Conservation (phyloP, 768 basidiomycete genomes). For the Suillus spraguei region DNA sequence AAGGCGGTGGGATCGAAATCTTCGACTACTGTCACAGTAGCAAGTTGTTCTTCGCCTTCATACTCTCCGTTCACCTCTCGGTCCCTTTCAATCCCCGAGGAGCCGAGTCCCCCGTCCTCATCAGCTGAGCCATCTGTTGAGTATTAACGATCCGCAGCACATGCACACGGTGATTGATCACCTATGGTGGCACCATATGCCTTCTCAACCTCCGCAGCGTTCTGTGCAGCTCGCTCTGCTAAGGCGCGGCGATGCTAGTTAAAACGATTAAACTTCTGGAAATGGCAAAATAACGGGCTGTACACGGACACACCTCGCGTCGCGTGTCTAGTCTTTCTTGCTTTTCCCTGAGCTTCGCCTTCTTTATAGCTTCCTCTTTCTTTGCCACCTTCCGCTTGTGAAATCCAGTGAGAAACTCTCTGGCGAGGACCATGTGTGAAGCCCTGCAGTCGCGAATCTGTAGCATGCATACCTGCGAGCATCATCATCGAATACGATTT, state of each 20-base stretch:
- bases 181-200: conserved; percentile 63
- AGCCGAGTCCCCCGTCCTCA: conserved; percentile 52
- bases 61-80: conserved; percentile 64
- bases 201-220: conserved; percentile 75
- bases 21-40: conserved; percentile 90
- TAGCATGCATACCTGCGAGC: conserved; percentile 63
- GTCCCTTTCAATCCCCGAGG: conserved; percentile 36
- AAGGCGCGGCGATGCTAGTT: conserved; percentile 75
- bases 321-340: conserved; percentile 73
- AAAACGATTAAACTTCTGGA: conserved; percentile 16
- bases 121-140: conserved; percentile 27
- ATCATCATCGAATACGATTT: conserved; percentile 85
- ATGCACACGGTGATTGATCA: conserved; percentile 26
- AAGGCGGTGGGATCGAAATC: conserved; percentile 80
- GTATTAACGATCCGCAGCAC: conserved; percentile 12
- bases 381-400: conserved; percentile 90
- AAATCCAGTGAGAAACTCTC: conserved; percentile 92
- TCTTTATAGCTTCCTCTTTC: conserved; percentile 73
- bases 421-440: conserved; percentile 30
- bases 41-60: conserved; percentile 81
- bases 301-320: conserved; percentile 61
- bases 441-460: neutral
- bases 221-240: conserved; percentile 74
- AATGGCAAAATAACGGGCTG: conserved; percentile 17
- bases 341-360: conserved; percentile 77